A percentile compares a stretch with the other conserved stretches of the same genome.
These are phyloP conservation scores for Centrapalus pauciflorus DNA, from an alignment of 129 eudicot species.

Conservation along the genomic window DNA sequence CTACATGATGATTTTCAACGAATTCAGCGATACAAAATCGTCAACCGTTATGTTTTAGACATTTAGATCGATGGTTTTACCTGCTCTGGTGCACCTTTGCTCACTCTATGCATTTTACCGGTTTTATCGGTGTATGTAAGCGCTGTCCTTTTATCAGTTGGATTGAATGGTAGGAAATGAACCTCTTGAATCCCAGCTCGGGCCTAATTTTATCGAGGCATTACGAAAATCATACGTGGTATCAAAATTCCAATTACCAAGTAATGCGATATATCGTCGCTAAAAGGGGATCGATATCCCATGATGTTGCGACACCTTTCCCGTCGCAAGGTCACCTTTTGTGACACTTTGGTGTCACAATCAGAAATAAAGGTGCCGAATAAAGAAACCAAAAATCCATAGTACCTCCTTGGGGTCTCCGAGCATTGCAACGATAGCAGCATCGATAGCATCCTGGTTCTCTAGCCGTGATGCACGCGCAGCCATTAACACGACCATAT, in stretches of 20 bases:
- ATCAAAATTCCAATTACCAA: neutral
- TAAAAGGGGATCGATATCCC: too few species aligned
- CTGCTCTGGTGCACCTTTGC: constrained; percentile 99
- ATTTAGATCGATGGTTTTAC: constrained; percentile 20
- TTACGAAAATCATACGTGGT: neutral
- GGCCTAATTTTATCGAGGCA: constrained; percentile 40
- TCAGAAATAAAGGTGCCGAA: too few species aligned
- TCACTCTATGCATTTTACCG: constrained; percentile 88
- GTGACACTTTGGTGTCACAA: too few species aligned
- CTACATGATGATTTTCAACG: constrained; percentile 20
- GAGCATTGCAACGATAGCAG: constrained; percentile 79
- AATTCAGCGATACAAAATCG: neutral
- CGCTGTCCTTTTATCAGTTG: constrained; percentile 89
- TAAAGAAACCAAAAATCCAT: neutral
- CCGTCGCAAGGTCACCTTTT: neutral
- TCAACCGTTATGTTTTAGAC: neutral
- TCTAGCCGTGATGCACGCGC: constrained; percentile 85
- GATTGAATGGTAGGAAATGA: constrained; percentile 90
- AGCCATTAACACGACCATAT: constrained; percentile 73
- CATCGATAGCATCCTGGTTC: constrained; percentile 83
- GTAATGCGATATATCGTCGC: too few species aligned
- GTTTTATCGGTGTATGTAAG: constrained; percentile 63
- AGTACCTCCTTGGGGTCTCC: constrained; percentile 80
- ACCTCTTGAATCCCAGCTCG: constrained; percentile 80
- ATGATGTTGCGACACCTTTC: neutral